Evolutionary conservation across 2,329 filamentous ascomycete species (phyloP), one percentile per base, ranked within the genome.

Genomic region (Geosmithia morbida): DNA sequence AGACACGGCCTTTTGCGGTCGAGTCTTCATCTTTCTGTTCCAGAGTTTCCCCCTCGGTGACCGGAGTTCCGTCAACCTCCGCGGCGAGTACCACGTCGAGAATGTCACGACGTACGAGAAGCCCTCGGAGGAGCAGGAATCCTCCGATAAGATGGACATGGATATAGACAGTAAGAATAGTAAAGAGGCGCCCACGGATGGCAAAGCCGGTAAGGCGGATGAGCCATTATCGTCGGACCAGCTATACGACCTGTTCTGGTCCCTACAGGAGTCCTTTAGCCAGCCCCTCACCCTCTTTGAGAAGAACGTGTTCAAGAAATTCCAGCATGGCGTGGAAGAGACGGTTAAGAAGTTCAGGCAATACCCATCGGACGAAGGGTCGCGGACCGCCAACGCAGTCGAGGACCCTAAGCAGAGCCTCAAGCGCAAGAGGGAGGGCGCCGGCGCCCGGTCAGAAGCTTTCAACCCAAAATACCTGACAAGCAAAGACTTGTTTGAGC

Each of bases 391-490:
- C n/a, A 82, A 76, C 51, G 64, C 71, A 7, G 60, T 68, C 2
- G 80, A 83, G 41, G 85, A 87, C 46, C 68, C 70, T 44, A 81
- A 79, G 52, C 76, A 75, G 52, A 78, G 77, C 29, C 58, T 71
- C 47, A 94, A 89, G 64, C 78, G 87, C 48, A 94, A 89, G 61
- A 71, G 75, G 42, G 71, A 75, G 11, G 54, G 53, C 17, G 72
- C 72, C 41, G 66, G 66, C 26, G 75, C 78, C 48, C 52, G 53
- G 16, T 52, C 56, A 1, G 63, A 61, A 47, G 54, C 60, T 20
- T 97, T 95, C 66, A 98, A 98, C 57, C 90, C 94, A 1, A 98
- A 97, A 60, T 99, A 98, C 61, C 75, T 99, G 17, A 99, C 92
- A n/a, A 97, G 89, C 62, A 78, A 85, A 53, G 94, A 98, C 61